Evolutionary conservation across 306 rosid genomes (phyloP), one percentile per base, ranked within the genome.

Genomic region (Cicer pinnatifidum): DNA sequence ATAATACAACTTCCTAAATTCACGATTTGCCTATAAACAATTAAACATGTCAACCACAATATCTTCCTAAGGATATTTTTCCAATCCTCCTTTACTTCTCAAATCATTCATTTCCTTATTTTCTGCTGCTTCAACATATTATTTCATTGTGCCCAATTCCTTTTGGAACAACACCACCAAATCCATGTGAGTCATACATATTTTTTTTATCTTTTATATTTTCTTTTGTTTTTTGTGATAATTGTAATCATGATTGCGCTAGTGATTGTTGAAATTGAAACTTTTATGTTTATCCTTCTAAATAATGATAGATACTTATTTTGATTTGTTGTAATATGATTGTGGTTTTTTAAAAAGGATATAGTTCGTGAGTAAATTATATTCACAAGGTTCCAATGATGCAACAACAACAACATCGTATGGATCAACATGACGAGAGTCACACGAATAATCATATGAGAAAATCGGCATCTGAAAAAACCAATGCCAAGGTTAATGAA

Each of bases 401-500:
- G 84, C 81, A 75, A 35, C 40, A 75, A 20, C 77, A 28, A 2
- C 53, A 28, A 3, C 46, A 23, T 61, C 44, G 12, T 45, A 10
- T 12, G 67, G 67, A 47, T 58, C 56, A 74, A 51, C 69, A 67
- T 60, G 76, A 68, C 33, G 61, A 28, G 80, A 67, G 43, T 52
- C 11, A 60, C 52, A 52, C 16, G 23, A 65, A 43, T 47, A 81
- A 77, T 35, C 82, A 73, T 8, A 40, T 76, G 12, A 11, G 67
- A 37, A 72, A 54, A 35, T 8, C 1, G 65, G 35, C 8, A 17
- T 60, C 76, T n/a, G 45, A 60, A 12, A 48, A 67, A 52, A 78
- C 83, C 33, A 77, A 76, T 72, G 46, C 43, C 51, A 76, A 50
- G 77, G 51, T 62, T 11, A 77, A 78, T 39, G 84, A 82, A 71